Evolutionary conservation across 2,329 filamentous ascomycete genomes (phyloP).

Genomic region (Eutypella sp.): DNA sequence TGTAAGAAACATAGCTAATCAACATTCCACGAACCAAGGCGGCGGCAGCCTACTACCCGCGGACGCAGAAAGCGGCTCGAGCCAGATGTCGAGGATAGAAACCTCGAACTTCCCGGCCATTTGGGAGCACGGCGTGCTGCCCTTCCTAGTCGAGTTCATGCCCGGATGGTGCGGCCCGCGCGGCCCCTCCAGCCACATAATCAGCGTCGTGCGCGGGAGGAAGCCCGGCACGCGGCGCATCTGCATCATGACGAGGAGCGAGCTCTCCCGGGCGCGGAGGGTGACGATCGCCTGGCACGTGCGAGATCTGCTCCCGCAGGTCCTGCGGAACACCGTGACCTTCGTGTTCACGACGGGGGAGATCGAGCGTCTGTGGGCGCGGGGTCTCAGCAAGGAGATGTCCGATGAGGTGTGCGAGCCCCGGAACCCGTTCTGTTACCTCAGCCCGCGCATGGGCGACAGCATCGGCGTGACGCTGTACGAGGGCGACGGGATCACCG

Average conservation of each 20-base stretch:
- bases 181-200: too few relatives aligned
- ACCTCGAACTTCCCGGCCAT: constrained; percentile 33
- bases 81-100: constrained; percentile 26
- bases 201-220: constrained; percentile 34
- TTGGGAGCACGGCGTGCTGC: constrained; percentile 39
- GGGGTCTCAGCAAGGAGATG: constrained; percentile 31
- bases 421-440: constrained; percentile 39
- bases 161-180: constrained; percentile 36
- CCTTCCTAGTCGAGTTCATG: constrained; percentile 37
- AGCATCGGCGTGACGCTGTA: constrained; percentile 34
- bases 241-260: constrained; percentile 34
- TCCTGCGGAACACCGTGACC: constrained; percentile 22
- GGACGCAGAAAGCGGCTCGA: constrained; percentile 13
- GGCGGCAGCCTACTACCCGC: constrained; percentile 29
- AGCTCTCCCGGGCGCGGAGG: constrained; percentile 31
- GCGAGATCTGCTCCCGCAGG: constrained; percentile 34
- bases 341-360: constrained; percentile 36
- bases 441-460: constrained; percentile 40
- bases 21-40: too few relatives aligned
- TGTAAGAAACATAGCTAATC: too few relatives aligned
- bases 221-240: constrained; percentile 31
- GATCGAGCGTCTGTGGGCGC: constrained; percentile 35
- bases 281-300: constrained; percentile 36
- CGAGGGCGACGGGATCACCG: constrained; percentile 30
- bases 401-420: constrained; percentile 37